Evolutionary conservation across 768 basidiomycete genomes (phyloP), one percentile per base, ranked within the genome.

Genomic region (Agrocybe pediades): DNA sequence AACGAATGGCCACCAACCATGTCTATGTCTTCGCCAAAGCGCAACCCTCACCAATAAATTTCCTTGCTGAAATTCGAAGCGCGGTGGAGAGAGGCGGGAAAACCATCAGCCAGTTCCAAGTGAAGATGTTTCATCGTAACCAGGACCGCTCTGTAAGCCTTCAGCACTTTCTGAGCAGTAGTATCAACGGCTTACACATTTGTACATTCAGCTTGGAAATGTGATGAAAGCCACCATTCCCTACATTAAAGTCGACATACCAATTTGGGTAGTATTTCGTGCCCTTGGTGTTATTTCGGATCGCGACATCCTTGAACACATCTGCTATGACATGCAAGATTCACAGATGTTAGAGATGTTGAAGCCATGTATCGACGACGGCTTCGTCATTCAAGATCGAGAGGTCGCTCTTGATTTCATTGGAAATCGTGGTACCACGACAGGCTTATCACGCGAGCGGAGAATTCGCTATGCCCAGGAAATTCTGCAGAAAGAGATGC

Each of bases 1-100:
- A 99, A 70, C 87, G 97, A 48, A 98, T 98, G 95, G 96, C 97
- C 9, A 95, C 94, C 20, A 99, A 99, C 74, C 95, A 97, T 65
- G 97, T 99, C 60, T 99, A 98, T 71, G 95, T 98, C 48, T 99
- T 99, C 65, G 94, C 95, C 47, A 99, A 98, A 73, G 92, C 92
- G 0, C 93, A 96, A 61, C 95, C 96, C 3, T 95, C 94, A 16
- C 95, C 95, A 1, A 91, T 97, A 62, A 93, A 87, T 59, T 97
- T 96, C 73, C 82, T 98, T 40, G 94, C 97, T 30, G 95, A 98
- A 70, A 97, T 99, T 70, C 88, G 96, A 56, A 95, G 92, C 70
- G 94, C 95, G 5, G 92, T 98, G 11, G 97, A 98, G 74, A 96
- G 93, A 67, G 95, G 96, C 51, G 97, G 97, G 46, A 98, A 98